Evolutionary conservation across 2,329 filamentous ascomycete species (phyloP), one percentile per base, ranked within the genome.

Genomic region (Xylaria sp.): DNA sequence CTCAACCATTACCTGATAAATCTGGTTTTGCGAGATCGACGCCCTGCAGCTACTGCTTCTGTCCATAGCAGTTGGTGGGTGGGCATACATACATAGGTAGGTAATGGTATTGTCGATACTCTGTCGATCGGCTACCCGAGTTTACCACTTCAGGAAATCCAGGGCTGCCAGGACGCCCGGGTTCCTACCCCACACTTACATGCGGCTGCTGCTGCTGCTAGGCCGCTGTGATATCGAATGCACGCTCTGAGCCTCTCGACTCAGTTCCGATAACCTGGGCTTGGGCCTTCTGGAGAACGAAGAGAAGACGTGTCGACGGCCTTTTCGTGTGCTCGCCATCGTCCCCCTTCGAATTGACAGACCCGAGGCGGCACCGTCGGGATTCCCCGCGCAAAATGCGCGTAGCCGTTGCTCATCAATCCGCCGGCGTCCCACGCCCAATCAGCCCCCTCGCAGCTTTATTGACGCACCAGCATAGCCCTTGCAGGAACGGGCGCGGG

Each of bases 1-100:
- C 52, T 56, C 56, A 56, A 52, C 56, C 58, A 59, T 61, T 54
- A 54, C 45, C 50, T 21, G 42, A 47, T 44, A 47, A 29, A 24
- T 24, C 26, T 48, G 13, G 50, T 44, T 58, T 50, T 50, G 56
- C 52, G 48, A 54, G 58, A 60, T 60, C 52, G 52, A 52, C 52
- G 49, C 7, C 37, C 26, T 51, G 29, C 49, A 50, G 44, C 50
- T n/a, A 48, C 48, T 37, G 41, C 50, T 48, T 52, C 44, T 48
- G 42, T 38, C 47, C 43, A 19, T 37, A 40, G 34, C 44, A 49
- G 50, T 51, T 22, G n/a, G n/a, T n/a, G n/a, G n/a, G 39, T 48
- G 39, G 22, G 11, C 37, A 26, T 13, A 3, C 18, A n/a, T 19
- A 44, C 20, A 44, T 43, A 44, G 5, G 50, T 50, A 44, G 26